Evolutionary conservation across 2,329 filamentous ascomycete genomes (phyloP), one percentile per base, ranked within the genome.

Genomic region (Juglanconis oblonga): DNA sequence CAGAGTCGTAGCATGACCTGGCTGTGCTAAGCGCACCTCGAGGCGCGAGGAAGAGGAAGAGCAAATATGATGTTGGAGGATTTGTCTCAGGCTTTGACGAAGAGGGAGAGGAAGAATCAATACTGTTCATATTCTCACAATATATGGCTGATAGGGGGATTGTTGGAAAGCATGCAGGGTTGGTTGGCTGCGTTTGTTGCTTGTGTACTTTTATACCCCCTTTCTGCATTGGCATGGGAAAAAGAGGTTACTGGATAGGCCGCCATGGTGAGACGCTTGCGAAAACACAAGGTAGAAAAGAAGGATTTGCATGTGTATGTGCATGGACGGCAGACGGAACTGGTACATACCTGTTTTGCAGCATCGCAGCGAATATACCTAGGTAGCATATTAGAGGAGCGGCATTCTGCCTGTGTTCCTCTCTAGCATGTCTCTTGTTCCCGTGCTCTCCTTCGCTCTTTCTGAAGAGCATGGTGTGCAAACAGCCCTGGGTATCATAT

Each of bases 201-300:
- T 61, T 56, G 55, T 58, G 49, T 57, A 58, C 44, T 36, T 47
- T 61, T 55, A 61, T 61, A 61, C 59, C 59, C 59, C 32, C 51
- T 31, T 61, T 38, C 17, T 24, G 17, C 17, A 24, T 24, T 24
- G 36, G 50, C 17, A 42, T 52, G 17, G 10, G 35, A 35, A 10
- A 36, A 17, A 13, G 17, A 24, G 17, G 17, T 24, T 24, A 24
- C 17, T 24, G 17, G 17, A 24, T 24, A 24, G 17, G 17, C 17
- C 17, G 17, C 17, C 17, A 24, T 24, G 17, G 17, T 24, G 17
- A 24, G 17, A 24, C 17, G 17, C 1, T 24, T 24, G 17, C 17
- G 17, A 24, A 24, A 24, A 24, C 17, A 24, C 17, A 24, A 24
- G 17, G 17, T 24, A 24, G 17, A 24, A 24, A 24, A 24, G 17